Evolutionary conservation across 192 early-diverging fungal genomes (phyloP), one percentile per base, ranked within the genome.

Genomic region (Phlyctochytrium planicorne): DNA sequence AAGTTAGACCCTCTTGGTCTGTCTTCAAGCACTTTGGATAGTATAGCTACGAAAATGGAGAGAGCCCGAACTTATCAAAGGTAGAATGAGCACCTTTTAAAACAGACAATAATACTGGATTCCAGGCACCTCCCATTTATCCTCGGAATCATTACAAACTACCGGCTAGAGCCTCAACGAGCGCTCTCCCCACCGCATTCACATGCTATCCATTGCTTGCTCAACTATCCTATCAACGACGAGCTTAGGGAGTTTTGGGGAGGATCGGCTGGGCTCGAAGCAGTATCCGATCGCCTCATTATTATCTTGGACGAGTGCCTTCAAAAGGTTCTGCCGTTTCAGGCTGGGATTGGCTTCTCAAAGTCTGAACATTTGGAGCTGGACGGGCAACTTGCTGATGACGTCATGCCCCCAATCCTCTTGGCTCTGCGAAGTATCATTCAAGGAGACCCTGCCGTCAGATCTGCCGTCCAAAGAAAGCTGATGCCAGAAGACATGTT

Each of bases 141-240:
- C 34, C 31, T 68, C 31, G 35, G 67, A 34, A 12, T 75, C 6
- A 59, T 80, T 35, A 61, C 27, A 24, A 75, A 47, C 40, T 57
- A 64, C 59, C 62, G 66, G 25, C 25, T 75, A 4, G 56, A 57
- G 12, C 70, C 73, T 37, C 47, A 57, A 2, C 57, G 62, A 17
- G 87, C 90, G 16, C 62, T 94, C n/a, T 62, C 80, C 25, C 80
- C 92, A 17, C 92, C 92, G 31, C 82, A 89, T 34, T 86, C 87
- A 3, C 90, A 93, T 75, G 88, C 87, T 0, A 84, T 94, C n/a
- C 89, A 94, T 68, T 83, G 84, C 0, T 71, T 94, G 2, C 71
- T 94, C 65, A 84, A 84, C 62, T 80, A 77, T 52, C 82, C 82
- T 17, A 64, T 76, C 2, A 82, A 87, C n/a, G 68, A 69, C 2